Conservation (phyloP, 73 alveolate species). For the Paramecium primaurelia region DNA sequence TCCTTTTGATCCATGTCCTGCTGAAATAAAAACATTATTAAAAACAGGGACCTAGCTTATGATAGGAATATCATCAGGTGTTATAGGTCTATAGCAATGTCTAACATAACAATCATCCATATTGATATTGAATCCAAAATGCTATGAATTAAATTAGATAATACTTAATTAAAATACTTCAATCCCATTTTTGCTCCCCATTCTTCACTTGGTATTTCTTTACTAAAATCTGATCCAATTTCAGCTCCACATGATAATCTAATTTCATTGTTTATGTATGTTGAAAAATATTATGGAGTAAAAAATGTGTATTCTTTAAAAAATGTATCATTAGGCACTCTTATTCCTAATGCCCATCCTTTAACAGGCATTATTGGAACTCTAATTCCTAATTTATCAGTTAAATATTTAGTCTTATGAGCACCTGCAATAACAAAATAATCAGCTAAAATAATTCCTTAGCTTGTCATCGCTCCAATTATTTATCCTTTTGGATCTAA, state of each 20-base stretch:
- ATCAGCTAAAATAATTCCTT: conserved; percentile 27
- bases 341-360: conserved; percentile 30
- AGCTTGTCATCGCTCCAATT: neutral
- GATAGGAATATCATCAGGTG: conserved; percentile 27
- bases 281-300: conserved; percentile 1
- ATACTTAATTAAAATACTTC: conserved; percentile 5
- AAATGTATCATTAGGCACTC: neutral
- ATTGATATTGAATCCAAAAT: neutral
- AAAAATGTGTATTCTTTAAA: neutral
- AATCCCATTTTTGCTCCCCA: conserved; percentile 34
- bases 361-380: conserved; percentile 46
- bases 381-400: conserved; percentile 36
- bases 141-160: neutral
- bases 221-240: neutral
- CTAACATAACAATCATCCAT: conserved; percentile 21
- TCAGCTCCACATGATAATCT: conserved; percentile 35
- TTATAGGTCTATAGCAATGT: conserved; percentile 25
- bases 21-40: neutral
- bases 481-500: neutral
- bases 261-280: neutral
- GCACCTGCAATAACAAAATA: conserved; percentile 11
- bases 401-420: conserved; percentile 15
- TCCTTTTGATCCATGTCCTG: conserved; percentile 52
- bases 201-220: neutral
- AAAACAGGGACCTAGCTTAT: neutral